A percentile compares a stretch with the other conserved stretches of the same genome.
phyloP scores from a whole-genome alignment of 148 eudicot species.

The Cornus controversa region DNA sequence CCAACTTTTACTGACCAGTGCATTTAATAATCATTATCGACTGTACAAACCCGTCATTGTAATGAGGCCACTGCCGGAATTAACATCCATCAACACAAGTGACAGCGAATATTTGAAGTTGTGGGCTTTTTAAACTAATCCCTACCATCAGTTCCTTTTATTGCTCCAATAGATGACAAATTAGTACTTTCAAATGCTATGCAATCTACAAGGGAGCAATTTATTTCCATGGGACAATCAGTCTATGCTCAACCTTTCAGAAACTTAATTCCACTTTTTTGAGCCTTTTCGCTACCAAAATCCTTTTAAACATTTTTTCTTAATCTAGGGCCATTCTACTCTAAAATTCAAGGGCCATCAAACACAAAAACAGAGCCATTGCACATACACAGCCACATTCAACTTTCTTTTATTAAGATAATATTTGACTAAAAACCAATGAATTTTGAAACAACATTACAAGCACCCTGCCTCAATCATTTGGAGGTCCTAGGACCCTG shows the following conservation, averaged over 20 bases:
- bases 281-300: not conserved
- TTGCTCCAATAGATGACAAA: not conserved
- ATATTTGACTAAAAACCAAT: not conserved
- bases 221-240: not conserved
- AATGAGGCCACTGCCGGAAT: not conserved
- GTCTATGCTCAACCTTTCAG: not conserved
- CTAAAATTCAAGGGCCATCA: not conserved
- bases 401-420: not conserved
- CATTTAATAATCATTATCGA: not conserved
- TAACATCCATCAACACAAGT: not conserved
- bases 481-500: not conserved
- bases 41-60: not conserved
- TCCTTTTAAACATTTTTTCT: not conserved
- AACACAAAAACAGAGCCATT: not conserved
- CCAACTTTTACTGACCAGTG: not conserved
- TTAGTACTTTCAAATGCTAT: not conserved
- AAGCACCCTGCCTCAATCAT: not conserved
- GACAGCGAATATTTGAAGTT: slow-evolving; percentile 1
- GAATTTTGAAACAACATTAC: not conserved
- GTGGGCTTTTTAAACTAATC: not conserved
- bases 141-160: not conserved
- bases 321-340: not conserved
- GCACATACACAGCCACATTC: not conserved
- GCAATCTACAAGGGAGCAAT: not conserved
- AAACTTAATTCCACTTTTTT: slow-evolving; percentile 3